Evolutionary conservation across 2,329 filamentous ascomycete genomes (phyloP), one percentile per base, ranked within the genome.

Genomic region (Teratosphaeria epicoccoides): DNA sequence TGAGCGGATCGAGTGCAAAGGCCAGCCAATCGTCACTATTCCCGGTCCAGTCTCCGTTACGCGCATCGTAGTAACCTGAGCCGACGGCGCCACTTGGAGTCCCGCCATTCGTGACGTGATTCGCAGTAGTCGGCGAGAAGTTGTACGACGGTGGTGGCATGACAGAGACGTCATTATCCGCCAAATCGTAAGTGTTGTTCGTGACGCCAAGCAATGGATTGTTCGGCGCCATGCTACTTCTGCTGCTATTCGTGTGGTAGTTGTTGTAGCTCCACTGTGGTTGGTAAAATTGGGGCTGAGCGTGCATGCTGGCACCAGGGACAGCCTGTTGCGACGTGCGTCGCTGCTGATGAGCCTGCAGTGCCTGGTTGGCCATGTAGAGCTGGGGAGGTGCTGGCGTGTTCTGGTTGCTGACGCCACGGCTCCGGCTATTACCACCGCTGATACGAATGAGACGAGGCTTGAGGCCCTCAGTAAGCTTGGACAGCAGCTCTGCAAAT

Each of bases 401-500:
- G 47, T 46, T 43, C 11, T 55, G 50, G 14, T 57, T 53, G 43
- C 56, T 61, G 23, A 53, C 50, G 12, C 58, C 56, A 10, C 58
- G 57, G 45, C 58, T 60, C 24, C 56, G 54, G 49, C 43, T 63
- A 45, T 52, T 56, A 54, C 61, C 60, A 20, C 61, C 58, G 7
- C 76, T 71, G 53, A 82, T 77, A 24, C 78, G 76, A 22, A 82
- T 71, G 61, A 93, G 88, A 6, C 85, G 79, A 59, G 83, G 82
- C 50, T 86, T 80, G 56, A 91, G 76, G 23, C 86, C 78, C 54
- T 83, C 83, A 0, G 85, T 89, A 40, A 93, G 71, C 1, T 84
- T 87, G 61, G 89, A 83, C n/a, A 91, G 79, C 46, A 91, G 77
- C 61, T 90, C 86, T 17, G 87, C 86, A 61, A 93, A 93, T 6